Conservation (phyloP, 106 monocot genomes). For the Alisma plantagoaquatica region DNA sequence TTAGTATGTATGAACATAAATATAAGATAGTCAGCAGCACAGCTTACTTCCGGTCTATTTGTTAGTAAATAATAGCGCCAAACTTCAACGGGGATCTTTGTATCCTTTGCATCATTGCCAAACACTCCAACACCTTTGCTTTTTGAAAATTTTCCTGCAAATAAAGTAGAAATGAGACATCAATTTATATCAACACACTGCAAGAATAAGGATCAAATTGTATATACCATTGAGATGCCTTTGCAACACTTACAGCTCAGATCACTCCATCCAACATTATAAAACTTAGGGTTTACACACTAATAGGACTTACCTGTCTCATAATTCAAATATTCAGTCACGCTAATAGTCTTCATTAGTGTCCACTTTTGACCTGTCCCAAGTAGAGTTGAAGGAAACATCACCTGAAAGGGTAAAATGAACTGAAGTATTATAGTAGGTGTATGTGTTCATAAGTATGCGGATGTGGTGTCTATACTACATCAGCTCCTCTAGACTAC, state of each 20-base stretch:
- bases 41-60: constrained; percentile 82
- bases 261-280: too few relatives aligned
- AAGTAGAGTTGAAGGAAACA: constrained; percentile 97
- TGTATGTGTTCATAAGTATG: too few relatives aligned
- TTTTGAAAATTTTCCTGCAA: constrained; percentile 91
- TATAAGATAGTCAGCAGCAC: background rate
- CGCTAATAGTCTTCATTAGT: constrained; percentile 93
- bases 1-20: background rate
- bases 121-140: constrained; percentile 95
- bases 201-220: too few relatives aligned
- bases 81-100: constrained; percentile 86
- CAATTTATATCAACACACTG: too few relatives aligned
- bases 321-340: constrained; percentile 96
- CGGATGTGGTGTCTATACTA: too few relatives aligned
- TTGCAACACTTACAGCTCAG: too few relatives aligned
- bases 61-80: constrained; percentile 96
- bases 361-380: constrained; percentile 96
- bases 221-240: too few relatives aligned
- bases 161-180: too few relatives aligned
- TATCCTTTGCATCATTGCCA: constrained; percentile 93
- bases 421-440: too few relatives aligned
- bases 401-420: constrained; percentile 47
- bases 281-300: too few relatives aligned
- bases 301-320: too few relatives aligned
- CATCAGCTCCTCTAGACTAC: too few relatives aligned